Base-by-base conservation (phyloP, 441 rosid species). In the Pelargonium australe region DNA sequence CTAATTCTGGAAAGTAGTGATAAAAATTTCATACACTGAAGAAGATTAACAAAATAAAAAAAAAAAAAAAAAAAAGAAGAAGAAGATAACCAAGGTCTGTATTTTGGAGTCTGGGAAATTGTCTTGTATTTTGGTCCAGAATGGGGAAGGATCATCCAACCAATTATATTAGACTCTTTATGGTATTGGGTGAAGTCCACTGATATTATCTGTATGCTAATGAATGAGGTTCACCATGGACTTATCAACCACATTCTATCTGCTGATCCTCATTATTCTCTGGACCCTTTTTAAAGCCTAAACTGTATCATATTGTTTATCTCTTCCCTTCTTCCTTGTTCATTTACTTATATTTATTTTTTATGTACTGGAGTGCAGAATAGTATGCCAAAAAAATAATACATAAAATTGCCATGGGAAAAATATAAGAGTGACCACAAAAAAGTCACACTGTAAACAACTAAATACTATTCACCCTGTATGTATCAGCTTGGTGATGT, bases 111-210 rank as follows among this genome's bases (percentile, higher is more conserved):
- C 19, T 51, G 58, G 58, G n/a, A 51, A 14, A 51, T 17, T 51
- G 7, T 51, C 58, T 51, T 51, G 58, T 51, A 17, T 51, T 51
- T 44, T 51, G 58, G 17, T 51, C 58, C 13, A 11, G 14, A n/a
- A n/a, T 51, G 13, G 58, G 58, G 58, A 51, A 23, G 25, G 25
- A 23, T 23, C 25, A 23, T 23, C 25, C 25, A 23, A 23, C 25
- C 14, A 17, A 7, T n/a, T n/a, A 5, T 4, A 51, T 13, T 51
- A 51, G 17, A 51, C 58, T 51, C 4, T 51, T 3, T 2, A 51
- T 51, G 17, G 14, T 51, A 13, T 51, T 51, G 58, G 58, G 58
- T 51, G n/a, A 51, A 51, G 58, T 51, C 58, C 58, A 51, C 17
- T 51, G 58, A 51, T 51, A 51, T 16, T 51, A 14, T 13, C 14